Conservation (phyloP, 352 stramenopile genomes). For the Globisporangium mamillatum region DNA sequence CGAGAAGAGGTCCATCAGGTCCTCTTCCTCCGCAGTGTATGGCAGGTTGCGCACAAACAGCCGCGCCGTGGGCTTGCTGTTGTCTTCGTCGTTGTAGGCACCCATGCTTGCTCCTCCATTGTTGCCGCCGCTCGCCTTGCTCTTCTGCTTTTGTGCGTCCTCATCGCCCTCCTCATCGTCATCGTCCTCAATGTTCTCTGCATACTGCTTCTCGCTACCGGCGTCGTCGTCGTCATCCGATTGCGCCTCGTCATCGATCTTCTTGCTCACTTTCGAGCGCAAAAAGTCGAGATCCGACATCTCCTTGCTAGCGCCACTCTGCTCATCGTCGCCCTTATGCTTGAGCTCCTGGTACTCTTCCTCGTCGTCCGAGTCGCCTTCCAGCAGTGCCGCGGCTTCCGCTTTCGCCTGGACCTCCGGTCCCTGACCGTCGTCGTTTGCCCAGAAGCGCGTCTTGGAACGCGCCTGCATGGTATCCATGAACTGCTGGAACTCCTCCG, state of each 20-base stretch:
- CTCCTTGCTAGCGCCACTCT: conserved; percentile 21
- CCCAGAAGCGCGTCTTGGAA: conserved; percentile 88
- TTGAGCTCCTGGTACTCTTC: conserved; percentile 89
- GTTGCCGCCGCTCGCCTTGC: conserved; percentile 5
- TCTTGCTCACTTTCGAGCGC: conserved; percentile 92
- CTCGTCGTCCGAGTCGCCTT: conserved; percentile 38
- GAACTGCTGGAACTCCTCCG: conserved; percentile 84
- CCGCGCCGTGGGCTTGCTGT: conserved; percentile 57
- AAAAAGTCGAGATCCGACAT: conserved; percentile 94
- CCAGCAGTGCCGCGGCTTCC: conserved; percentile 24
- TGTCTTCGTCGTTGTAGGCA: conserved; percentile 32
- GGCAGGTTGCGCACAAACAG: conserved; percentile 98
- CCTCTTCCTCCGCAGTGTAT: conserved; percentile 96
- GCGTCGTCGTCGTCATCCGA: conserved; percentile 27
- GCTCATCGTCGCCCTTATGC: conserved; percentile 26
- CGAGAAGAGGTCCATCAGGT: conserved; percentile 91
- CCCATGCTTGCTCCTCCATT: conserved; percentile 1
- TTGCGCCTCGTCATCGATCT: conserved; percentile 71
- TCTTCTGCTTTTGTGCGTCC: neutral
- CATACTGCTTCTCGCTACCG: conserved; percentile 34
- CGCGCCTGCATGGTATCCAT: conserved; percentile 89
- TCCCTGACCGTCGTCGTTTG: conserved; percentile 85
- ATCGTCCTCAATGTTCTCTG: conserved; percentile 41
- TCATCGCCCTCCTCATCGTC: conserved; percentile 27
- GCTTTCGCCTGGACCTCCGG: conserved; percentile 25